Conservation (phyloP, 2,329 filamentous ascomycete genomes). For the Neonectria coccinea region DNA sequence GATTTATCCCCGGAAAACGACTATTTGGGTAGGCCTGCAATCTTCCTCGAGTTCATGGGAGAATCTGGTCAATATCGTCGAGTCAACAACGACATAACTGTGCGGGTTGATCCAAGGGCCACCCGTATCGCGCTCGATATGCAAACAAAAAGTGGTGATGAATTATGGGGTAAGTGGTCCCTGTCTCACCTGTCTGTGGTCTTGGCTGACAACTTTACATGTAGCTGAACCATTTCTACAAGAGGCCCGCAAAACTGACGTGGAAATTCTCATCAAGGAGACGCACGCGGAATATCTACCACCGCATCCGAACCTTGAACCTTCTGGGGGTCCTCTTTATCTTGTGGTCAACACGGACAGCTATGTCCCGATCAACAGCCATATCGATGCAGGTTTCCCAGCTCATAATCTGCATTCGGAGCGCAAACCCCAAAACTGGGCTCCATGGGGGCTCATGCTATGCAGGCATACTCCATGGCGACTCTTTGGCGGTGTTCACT, state of each 20-base stretch:
- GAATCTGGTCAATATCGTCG: constrained; percentile 35
- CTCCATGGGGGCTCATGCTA: constrained; percentile 35
- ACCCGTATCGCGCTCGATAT: not conserved
- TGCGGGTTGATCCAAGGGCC: constrained; percentile 33
- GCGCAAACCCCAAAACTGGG: constrained; percentile 29
- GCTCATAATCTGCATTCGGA: constrained; percentile 31
- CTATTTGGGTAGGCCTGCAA: constrained; percentile 37
- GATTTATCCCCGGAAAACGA: constrained; percentile 39
- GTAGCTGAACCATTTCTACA: constrained; percentile 15
- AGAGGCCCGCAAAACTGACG: constrained; percentile 24
- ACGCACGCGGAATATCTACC: no score
- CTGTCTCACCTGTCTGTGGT: no score
- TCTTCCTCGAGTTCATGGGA: constrained; percentile 38
- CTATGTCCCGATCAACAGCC: not conserved
- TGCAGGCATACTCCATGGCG: constrained; percentile 26
- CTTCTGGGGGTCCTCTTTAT: constrained; percentile 36
- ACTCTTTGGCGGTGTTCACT: constrained; percentile 40
- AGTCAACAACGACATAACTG: constrained; percentile 31
- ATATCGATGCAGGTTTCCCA: constrained; percentile 32
- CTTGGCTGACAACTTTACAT: not conserved
- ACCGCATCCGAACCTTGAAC: not conserved
- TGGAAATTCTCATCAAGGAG: constrained; percentile 33
- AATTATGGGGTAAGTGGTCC: not conserved
- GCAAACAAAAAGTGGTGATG: not conserved
- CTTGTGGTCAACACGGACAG: constrained; percentile 23